Conservation (phyloP, 805 yeast genomes). For the Cyberlindnera japonica region DNA sequence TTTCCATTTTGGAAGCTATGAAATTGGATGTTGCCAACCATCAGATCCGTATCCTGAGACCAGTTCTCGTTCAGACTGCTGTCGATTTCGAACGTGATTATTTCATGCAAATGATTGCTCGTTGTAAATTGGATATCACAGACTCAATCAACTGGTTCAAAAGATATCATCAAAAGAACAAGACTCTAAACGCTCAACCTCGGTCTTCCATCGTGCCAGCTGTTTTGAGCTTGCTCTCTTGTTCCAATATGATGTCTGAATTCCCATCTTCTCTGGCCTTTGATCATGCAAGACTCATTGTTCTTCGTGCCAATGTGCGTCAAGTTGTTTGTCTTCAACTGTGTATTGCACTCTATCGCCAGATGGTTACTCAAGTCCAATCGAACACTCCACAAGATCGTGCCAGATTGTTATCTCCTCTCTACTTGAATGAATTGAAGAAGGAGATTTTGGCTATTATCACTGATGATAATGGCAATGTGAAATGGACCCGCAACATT, state of each 20-base stretch:
- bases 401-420: conserved; percentile 31
- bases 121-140: conserved; percentile 26
- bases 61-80: conserved; percentile 80
- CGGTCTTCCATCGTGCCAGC: conserved; percentile 45
- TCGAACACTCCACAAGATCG: conserved; percentile 24
- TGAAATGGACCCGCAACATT: conserved; percentile 86
- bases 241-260: conserved; percentile 75
- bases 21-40: conserved; percentile 94
- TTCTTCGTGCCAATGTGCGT: conserved; percentile 79
- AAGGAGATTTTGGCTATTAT: conserved; percentile 74
- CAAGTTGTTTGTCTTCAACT: conserved; percentile 78
- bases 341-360: conserved; percentile 69
- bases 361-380: conserved; percentile 41
- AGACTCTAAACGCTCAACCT: conserved; percentile 20
- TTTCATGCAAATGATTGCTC: conserved; percentile 63
- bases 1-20: conserved; percentile 88
- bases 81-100: conserved; percentile 87
- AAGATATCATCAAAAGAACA: conserved; percentile 16
- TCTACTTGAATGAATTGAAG: conserved; percentile 46
- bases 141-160: conserved; percentile 29
- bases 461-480: conserved; percentile 80
- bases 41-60: conserved; percentile 81
- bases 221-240: conserved; percentile 63
- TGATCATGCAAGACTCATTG: conserved; percentile 75
- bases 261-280: conserved; percentile 82